Evolutionary conservation across 257 asterid genomes (phyloP), one percentile per base, ranked within the genome.

Genomic region (Solanum pimpinellifolium): DNA sequence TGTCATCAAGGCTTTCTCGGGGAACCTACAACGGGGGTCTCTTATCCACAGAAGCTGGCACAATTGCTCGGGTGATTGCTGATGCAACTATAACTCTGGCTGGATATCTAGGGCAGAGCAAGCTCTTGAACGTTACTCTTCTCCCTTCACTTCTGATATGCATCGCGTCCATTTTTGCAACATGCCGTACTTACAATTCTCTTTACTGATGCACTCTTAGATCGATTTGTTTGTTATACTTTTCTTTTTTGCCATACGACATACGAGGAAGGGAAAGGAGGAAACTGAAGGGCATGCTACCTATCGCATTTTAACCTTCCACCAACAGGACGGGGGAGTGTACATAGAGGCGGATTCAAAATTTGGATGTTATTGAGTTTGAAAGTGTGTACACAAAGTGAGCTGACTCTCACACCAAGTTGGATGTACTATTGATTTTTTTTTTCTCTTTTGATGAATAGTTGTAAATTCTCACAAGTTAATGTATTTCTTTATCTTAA

Each of bases 1-100:
- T 96, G 99, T 93, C 99, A 21, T 96, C 98, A 5, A 91, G 98
- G 91, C 99, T 96, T 86, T 96, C 99, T 69, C 99, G 98, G 4
- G 99, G 98, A 37, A 96, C 99, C 73, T 95, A 78, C 89, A 96
- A 96, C 2, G 98, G 98, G 0, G 99, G 99, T 56, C 95, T 96
- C 85, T 73, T 95, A 86, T 96, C 98, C 42, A 96, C 99, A 4
- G 98, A 96, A 92, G 98, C 98, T 18, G 98, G 99, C 72, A 94
- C 99, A 13, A 87, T 96, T 46, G 99, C 99, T 21, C 93, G 99
- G 65, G 98, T 96, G 86, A 83, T 96, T 52, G 99, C 99, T 75
- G 98, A 97, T 83, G 98, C 90, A 86, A 97, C 98, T 3, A 97
- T 97, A 86, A 97, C 99, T 3, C 70, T 95, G 4, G 98, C 96